phyloP scores from a whole-genome alignment of 495 filamentous ascomycete genomes.

The Penicillium roqueforti region DNA sequence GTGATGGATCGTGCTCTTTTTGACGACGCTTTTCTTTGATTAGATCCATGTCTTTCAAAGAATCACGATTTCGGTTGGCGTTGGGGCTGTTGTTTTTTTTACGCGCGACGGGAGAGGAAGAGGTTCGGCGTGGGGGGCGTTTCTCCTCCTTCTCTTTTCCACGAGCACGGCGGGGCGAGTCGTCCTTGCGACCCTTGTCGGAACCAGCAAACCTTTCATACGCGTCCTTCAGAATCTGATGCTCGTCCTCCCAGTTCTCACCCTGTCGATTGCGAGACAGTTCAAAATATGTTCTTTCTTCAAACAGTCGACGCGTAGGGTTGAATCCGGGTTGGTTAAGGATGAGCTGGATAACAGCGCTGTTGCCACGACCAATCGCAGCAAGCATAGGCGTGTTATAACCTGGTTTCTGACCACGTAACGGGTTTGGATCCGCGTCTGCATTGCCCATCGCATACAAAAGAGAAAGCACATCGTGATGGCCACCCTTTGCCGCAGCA shows the following conservation, averaged over 20 bases:
- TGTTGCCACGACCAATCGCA: slow-evolving; percentile 86
- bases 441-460: slow-evolving; percentile 76
- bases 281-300: slow-evolving; percentile 76
- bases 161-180: slow-evolving; percentile 54
- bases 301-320: slow-evolving; percentile 61
- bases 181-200: slow-evolving; percentile 38
- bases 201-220: slow-evolving; percentile 59
- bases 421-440: slow-evolving; percentile 72
- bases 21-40: slow-evolving; percentile 35
- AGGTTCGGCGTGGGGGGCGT: slow-evolving; percentile 45
- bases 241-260: slow-evolving; percentile 85
- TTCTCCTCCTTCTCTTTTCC: slow-evolving; percentile 53
- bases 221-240: slow-evolving; percentile 72
- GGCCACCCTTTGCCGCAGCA: slow-evolving; percentile 87
- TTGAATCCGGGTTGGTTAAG: slow-evolving; percentile 75
- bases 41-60: slow-evolving; percentile 26
- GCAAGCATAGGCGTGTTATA: slow-evolving; percentile 88
- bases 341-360: slow-evolving; percentile 74
- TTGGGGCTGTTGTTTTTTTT: slow-evolving; percentile 40
- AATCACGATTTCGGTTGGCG: slow-evolving; percentile 23
- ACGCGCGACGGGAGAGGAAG: slow-evolving; percentile 45
- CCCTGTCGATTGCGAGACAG: slow-evolving; percentile 77
- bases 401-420: slow-evolving; percentile 44
- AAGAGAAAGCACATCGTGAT: slow-evolving; percentile 79
- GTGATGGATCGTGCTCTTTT: slow-evolving; percentile 35